phyloP scores from a whole-genome alignment of 371 early-diverging fungal species.

The Mortierella sp. region DNA sequence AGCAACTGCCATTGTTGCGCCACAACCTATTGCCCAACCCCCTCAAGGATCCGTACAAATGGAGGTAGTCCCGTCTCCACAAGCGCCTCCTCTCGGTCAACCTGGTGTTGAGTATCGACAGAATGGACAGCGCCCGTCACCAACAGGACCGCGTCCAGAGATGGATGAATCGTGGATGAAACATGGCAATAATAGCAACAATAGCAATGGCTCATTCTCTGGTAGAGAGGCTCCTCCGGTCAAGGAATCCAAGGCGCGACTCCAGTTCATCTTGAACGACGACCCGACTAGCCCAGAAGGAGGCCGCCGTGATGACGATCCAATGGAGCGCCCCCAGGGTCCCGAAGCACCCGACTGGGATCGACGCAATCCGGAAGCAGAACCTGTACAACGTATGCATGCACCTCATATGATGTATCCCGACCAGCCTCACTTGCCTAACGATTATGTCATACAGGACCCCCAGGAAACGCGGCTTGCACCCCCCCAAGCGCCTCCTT shows the following conservation, averaged over 20 bases:
- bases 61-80: neutral
- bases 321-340: constrained; percentile 13
- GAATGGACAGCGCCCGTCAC: neutral
- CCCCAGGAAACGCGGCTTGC: neutral
- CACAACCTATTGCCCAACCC: constrained; percentile 4
- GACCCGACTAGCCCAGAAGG: constrained; percentile 33
- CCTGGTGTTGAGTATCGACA: constrained; percentile 18
- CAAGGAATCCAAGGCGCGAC: constrained; percentile 37
- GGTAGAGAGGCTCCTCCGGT: constrained; percentile 13
- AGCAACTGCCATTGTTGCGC: constrained; percentile 18
- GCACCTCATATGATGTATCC: constrained; percentile 8
- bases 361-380: neutral
- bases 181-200: neutral
- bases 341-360: constrained; percentile 11
- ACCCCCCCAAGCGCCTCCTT: neutral
- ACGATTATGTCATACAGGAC: constrained; percentile 17
- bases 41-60: neutral
- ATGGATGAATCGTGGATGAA: constrained; percentile 15
- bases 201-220: neutral
- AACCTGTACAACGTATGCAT: neutral
- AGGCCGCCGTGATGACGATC: constrained; percentile 14
- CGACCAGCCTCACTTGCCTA: constrained; percentile 7
- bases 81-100: neutral
- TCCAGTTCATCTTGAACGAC: constrained; percentile 54
- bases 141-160: neutral